phyloP scores from a whole-genome alignment of 2,329 filamentous ascomycete species.

The Pestalotiopsis sp. region DNA sequence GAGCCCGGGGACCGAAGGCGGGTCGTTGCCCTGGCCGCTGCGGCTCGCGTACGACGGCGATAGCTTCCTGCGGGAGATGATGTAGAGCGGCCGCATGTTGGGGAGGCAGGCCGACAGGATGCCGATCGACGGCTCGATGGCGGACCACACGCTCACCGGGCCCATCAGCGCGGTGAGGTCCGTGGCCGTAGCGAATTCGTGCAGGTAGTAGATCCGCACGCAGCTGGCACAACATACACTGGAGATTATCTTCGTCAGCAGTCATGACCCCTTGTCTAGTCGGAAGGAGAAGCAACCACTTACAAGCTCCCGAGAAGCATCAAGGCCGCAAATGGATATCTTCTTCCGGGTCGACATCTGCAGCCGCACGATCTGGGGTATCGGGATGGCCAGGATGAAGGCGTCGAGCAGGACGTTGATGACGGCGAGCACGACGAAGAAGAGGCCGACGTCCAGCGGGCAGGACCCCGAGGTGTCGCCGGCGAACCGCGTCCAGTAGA shows the following conservation, averaged over 20 bases:
- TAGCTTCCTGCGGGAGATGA: not conserved
- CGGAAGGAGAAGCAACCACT: not conserved
- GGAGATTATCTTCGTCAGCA: not conserved
- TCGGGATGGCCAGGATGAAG: not conserved
- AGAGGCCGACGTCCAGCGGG: not conserved
- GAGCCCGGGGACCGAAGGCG: not conserved
- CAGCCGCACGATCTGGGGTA: not conserved
- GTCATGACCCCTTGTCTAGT: not conserved
- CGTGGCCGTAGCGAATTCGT: not conserved
- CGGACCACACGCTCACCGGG: constrained; percentile 1
- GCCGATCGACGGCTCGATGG: not conserved
- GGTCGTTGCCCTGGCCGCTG: not conserved
- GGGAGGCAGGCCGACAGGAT: not conserved
- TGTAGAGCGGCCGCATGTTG: not conserved
- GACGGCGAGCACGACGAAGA: not conserved
- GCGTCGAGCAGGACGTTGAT: not conserved
- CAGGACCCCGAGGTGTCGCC: not conserved
- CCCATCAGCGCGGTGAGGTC: not conserved
- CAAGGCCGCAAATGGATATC: not conserved
- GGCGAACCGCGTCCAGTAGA: not conserved
- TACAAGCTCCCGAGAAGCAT: constrained; percentile 2
- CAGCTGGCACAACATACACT: not conserved
- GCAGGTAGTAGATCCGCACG: not conserved
- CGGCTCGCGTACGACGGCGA: not conserved
- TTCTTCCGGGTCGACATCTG: not conserved